phyloP scores from a whole-genome alignment of 1,284 basidiomycete species.

The Ustilago sp. region DNA sequence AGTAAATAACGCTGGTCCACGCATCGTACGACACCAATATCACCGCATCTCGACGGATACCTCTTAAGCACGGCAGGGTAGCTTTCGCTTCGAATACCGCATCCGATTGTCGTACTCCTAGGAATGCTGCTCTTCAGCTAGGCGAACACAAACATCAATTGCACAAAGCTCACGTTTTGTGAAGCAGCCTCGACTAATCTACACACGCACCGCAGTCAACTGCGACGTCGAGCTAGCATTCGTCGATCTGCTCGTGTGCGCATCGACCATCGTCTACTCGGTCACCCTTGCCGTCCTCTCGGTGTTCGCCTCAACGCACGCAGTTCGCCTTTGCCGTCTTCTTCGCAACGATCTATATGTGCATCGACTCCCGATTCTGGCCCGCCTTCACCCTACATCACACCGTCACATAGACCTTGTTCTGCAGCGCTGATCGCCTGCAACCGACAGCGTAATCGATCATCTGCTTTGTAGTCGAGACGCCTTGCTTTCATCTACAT shows the following conservation, averaged over 20 bases:
- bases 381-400: neutral
- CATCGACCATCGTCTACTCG: neutral
- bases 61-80: too few relatives aligned
- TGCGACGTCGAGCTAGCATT: neutral
- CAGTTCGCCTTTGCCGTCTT: neutral
- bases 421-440: neutral
- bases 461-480: neutral
- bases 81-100: too few relatives aligned
- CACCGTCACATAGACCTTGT: neutral
- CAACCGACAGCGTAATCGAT: neutral
- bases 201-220: neutral
- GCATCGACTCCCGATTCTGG: neutral
- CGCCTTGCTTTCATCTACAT: conserved; percentile 1
- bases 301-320: too few relatives aligned
- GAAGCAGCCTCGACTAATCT: too few relatives aligned
- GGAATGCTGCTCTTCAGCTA: neutral
- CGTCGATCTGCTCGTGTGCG: neutral
- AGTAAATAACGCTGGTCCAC: too few relatives aligned
- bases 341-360: neutral
- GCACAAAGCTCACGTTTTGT: too few relatives aligned
- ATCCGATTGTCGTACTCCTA: too few relatives aligned
- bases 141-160: neutral
- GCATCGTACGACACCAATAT: too few relatives aligned
- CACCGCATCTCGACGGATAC: too few relatives aligned
- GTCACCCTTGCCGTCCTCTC: neutral